Evolutionary conservation across 1,284 basidiomycete species (phyloP), one percentile per base, ranked within the genome.

Genomic region (Ceratobasidium sp.): DNA sequence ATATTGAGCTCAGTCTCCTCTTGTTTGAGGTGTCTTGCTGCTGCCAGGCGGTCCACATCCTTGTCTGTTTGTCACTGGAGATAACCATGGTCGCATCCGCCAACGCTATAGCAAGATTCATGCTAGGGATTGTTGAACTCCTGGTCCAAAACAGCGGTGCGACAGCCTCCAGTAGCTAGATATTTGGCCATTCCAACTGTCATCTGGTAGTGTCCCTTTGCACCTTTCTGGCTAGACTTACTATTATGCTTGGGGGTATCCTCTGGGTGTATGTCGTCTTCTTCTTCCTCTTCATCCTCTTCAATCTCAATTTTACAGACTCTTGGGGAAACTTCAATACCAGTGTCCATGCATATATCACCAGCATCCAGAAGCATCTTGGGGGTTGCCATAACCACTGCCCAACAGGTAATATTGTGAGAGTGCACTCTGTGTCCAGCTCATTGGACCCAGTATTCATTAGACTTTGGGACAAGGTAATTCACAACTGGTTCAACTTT

Each of bases 81-180:
- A 6, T 15, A 6, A n/a, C 57, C 33, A 5, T 41, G 15, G n/a
- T 59, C 5, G 22, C 57, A 59, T 59, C 27, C 57, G 6, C 57
- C 57, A 41, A 59, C 11, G n/a, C 36, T 31, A 31, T 36, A 36
- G 36, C 57, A 59, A 1, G 29, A 31, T 6, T 31, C n/a, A 41
- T 59, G 57, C 2, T 24, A 17, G 8, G 57, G 57, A 31, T 59
- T 59, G 36, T 59, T 36, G n/a, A 59, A 59, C 29, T 41, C 57
- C 4, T 22, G 31, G n/a, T 59, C 57, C 3, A 59, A 2, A 8
- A 59, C 57, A 5, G 11, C 29, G 14, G 22, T 22, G 0, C 27
- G 57, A 17, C 57, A 59, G 0, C 57, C 57, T 6, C 33, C 15
- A 5, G 57, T 59, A 1, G n/a, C 57, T 11, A 59, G 14, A 6